A percentile compares a stretch with the other conserved stretches of the same genome.
Evolutionary conservation across 805 yeast genomes (phyloP).

Genomic region (Schwanniomyces vanrijiae): DNA sequence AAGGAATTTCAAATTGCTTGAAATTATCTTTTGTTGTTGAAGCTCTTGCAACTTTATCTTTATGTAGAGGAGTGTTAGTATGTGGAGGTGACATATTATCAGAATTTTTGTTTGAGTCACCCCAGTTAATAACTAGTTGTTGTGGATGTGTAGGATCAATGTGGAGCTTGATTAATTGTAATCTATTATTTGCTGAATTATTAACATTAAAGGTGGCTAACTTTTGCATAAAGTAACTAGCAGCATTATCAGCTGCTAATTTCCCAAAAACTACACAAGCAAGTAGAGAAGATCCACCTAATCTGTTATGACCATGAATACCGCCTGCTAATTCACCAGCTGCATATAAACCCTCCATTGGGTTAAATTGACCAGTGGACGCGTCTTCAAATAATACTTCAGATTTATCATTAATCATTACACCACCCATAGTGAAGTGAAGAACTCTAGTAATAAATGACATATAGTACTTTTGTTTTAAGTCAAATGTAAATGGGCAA

Average conservation of each 20-base stretch:
- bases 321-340: slow-evolving; percentile 50
- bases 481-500: slow-evolving; percentile 38
- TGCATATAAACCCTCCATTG: slow-evolving; percentile 40
- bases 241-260: slow-evolving; percentile 42
- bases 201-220: slow-evolving; percentile 13
- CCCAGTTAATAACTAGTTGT: slow-evolving; percentile 35
- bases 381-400: slow-evolving; percentile 42
- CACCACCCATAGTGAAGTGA: slow-evolving; percentile 75
- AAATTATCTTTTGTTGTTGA: not conserved
- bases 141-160: slow-evolving; percentile 39
- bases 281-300: slow-evolving; percentile 44
- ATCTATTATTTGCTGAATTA: slow-evolving; percentile 23
- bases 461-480: slow-evolving; percentile 44
- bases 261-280: slow-evolving; percentile 48
- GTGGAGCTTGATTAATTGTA: slow-evolving; percentile 44
- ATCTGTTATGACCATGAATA: slow-evolving; percentile 44
- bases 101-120: not conserved
- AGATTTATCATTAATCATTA: slow-evolving; percentile 49
- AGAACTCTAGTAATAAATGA: slow-evolving; percentile 58
- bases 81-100: slow-evolving; percentile 2
- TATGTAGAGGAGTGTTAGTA: slow-evolving; percentile 2
- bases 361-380: slow-evolving; percentile 10
- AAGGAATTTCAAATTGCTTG: slow-evolving; percentile 42
- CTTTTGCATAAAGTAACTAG: slow-evolving; percentile 29
- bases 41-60: not conserved